Evolutionary conservation across 495 filamentous ascomycete species (phyloP).

Genomic region (Apodospora peruviana): DNA sequence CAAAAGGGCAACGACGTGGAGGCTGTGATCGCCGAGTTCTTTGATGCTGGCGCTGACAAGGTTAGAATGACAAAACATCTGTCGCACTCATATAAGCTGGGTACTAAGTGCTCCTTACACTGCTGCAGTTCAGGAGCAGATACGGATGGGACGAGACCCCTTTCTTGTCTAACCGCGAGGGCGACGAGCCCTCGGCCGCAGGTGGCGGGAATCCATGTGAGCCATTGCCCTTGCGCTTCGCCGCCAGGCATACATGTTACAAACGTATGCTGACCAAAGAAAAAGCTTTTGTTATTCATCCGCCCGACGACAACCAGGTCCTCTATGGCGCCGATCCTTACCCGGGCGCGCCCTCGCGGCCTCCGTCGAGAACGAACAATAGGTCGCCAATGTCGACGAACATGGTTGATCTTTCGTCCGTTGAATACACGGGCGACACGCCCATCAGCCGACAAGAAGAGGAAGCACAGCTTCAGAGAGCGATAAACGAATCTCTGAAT

Average conservation of each 20-base stretch:
- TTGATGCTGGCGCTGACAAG: conserved; percentile 35
- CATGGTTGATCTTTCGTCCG: conserved; percentile 29
- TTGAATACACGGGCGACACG: conserved; percentile 13
- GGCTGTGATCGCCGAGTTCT: conserved; percentile 39
- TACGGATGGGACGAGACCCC: conserved; percentile 44
- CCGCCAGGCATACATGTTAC: too few species aligned
- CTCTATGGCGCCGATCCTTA: conserved; percentile 34
- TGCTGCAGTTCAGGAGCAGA: conserved; percentile 22
- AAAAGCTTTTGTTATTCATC: conserved; percentile 53
- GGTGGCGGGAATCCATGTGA: conserved; percentile 11
- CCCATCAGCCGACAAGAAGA: conserved; percentile 21
- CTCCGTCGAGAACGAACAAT: conserved; percentile 60
- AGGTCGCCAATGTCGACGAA: conserved; percentile 39
- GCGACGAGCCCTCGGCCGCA: conserved; percentile 12
- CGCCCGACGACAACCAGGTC: conserved; percentile 43
- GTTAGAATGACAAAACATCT: conserved; percentile 15
- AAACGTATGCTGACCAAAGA: neutral
- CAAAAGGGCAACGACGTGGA: conserved; percentile 39
- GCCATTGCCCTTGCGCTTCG: neutral
- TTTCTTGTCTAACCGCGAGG: conserved; percentile 42
- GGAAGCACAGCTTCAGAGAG: conserved; percentile 34
- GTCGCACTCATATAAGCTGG: neutral
- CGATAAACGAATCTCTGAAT: conserved; percentile 22
- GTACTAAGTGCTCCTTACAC: too few species aligned
- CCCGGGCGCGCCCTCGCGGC: conserved; percentile 57